These are phyloP conservation scores for Rhodosporidiobolus sp. DNA, from an alignment of 768 basidiomycete species.

Conservation along the genomic window DNA sequence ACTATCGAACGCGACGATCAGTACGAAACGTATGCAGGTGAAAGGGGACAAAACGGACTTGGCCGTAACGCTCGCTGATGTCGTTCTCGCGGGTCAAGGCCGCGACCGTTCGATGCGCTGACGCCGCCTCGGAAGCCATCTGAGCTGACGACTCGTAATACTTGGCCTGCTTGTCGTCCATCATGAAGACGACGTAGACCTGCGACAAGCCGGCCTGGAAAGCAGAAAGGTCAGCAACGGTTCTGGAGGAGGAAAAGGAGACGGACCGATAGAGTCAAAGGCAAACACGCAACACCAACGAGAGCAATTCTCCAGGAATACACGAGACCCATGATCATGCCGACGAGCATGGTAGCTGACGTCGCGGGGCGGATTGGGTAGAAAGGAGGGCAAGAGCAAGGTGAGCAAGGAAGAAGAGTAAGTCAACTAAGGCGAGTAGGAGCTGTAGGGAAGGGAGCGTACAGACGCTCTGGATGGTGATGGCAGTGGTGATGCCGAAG, in stretches of 20 bases:
- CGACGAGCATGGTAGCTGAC: slow-evolving; percentile 21
- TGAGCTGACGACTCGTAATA: too few relatives aligned
- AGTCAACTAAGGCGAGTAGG: background rate
- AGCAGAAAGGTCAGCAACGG: slow-evolving; percentile 57
- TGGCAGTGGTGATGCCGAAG: slow-evolving; percentile 66
- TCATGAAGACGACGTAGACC: too few relatives aligned
- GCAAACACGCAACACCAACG: too few relatives aligned
- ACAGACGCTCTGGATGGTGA: slow-evolving; percentile 53
- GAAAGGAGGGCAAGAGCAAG: too few relatives aligned
- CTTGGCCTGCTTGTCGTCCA: background rate
- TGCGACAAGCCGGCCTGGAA: too few relatives aligned
- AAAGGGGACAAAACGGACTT: too few relatives aligned
- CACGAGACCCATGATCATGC: slow-evolving; percentile 68
- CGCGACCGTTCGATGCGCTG: slow-evolving; percentile 84
- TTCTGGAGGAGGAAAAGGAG: slow-evolving; percentile 40
- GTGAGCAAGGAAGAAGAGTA: background rate
- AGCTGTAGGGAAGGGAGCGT: background rate
- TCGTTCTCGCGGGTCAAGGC: slow-evolving; percentile 81
- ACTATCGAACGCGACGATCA: slow-evolving; percentile 45
- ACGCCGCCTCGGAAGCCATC: slow-evolving; percentile 80
- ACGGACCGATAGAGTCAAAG: too few relatives aligned
- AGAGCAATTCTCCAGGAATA: slow-evolving; percentile 76
- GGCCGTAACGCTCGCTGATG: slow-evolving; percentile 55
- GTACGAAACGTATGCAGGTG: too few relatives aligned
- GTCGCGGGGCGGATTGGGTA: background rate